Evolutionary conservation across 768 basidiomycete species (phyloP).

Genomic region (Amanita rimosa): DNA sequence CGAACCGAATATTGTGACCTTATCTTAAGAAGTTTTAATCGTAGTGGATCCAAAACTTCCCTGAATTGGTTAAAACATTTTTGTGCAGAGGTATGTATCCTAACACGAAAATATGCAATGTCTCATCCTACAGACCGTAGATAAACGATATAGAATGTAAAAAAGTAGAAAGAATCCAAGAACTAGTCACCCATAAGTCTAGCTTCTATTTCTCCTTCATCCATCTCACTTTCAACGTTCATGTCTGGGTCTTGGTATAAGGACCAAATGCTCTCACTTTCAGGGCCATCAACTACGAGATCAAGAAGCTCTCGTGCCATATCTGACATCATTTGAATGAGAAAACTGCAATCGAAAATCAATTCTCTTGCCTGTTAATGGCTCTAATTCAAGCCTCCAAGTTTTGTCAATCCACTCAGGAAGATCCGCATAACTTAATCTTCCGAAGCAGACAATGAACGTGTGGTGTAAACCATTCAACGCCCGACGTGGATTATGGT

Average conservation of each 20-base stretch:
- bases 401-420: conserved; percentile 45
- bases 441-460: conserved; percentile 69
- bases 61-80: conserved; percentile 46
- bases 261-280: conserved; percentile 53
- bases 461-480: conserved; percentile 57
- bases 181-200: conserved; percentile 21
- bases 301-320: conserved; percentile 52
- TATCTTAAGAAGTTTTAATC: conserved; percentile 27
- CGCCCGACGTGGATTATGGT: conserved; percentile 36
- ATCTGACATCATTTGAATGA: conserved; percentile 23
- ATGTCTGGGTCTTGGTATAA: conserved; percentile 37
- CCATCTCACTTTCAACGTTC: conserved; percentile 28
- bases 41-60: conserved; percentile 24
- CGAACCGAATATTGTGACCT: conserved; percentile 43
- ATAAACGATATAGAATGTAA: conserved; percentile 1
- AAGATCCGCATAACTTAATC: conserved; percentile 58
- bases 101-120: background rate
- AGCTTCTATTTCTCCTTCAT: conserved; percentile 53
- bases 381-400: conserved; percentile 28
- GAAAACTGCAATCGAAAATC: conserved; percentile 3
- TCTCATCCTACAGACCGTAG: background rate
- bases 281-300: conserved; percentile 60
- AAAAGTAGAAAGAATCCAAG: conserved; percentile 2
- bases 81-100: conserved; percentile 32
- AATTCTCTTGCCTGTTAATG: conserved; percentile 32